Conservation (phyloP, 1,284 basidiomycete species). For the Spongiforma sp. region DNA sequence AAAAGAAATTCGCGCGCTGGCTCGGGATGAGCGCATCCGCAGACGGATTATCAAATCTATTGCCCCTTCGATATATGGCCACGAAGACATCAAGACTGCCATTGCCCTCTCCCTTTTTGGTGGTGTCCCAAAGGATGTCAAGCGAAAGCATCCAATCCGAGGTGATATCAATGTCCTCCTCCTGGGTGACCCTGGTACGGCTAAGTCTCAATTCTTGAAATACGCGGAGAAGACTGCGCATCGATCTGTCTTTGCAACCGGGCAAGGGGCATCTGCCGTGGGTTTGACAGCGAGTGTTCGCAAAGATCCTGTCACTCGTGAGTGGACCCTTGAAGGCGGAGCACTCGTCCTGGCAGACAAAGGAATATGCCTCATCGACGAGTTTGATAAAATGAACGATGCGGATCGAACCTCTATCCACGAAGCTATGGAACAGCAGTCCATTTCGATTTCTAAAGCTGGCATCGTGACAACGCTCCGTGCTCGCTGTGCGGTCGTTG, state of each 20-base stretch:
- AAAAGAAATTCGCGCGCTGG: constrained; percentile 85
- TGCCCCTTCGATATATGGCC: constrained; percentile 98
- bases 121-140: constrained; percentile 94
- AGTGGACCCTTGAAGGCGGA: constrained; percentile 99
- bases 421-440: constrained; percentile 99
- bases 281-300: constrained; percentile 98
- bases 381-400: constrained; percentile 99
- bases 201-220: constrained; percentile 99
- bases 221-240: constrained; percentile 99
- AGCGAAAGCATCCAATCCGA: constrained; percentile 94
- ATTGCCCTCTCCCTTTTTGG: constrained; percentile 95
- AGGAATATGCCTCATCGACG: constrained; percentile 98
- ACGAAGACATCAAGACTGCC: constrained; percentile 99
- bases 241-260: constrained; percentile 97
- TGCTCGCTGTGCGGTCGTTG: constrained; percentile 96
- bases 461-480: constrained; percentile 98
- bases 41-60: constrained; percentile 99
- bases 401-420: constrained; percentile 97
- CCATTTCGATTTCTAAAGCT: constrained; percentile 99
- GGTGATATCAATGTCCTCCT: constrained; percentile 98
- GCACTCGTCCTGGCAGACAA: constrained; percentile 98
- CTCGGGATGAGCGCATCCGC: constrained; percentile 92
- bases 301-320: constrained; percentile 95
- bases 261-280: constrained; percentile 97
- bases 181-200: constrained; percentile 97